A percentile compares a stretch with the other conserved stretches of the same genome.
These are phyloP conservation scores for Emericellopsis terricola DNA, from an alignment of 495 filamentous ascomycete species.

Conservation along the genomic window DNA sequence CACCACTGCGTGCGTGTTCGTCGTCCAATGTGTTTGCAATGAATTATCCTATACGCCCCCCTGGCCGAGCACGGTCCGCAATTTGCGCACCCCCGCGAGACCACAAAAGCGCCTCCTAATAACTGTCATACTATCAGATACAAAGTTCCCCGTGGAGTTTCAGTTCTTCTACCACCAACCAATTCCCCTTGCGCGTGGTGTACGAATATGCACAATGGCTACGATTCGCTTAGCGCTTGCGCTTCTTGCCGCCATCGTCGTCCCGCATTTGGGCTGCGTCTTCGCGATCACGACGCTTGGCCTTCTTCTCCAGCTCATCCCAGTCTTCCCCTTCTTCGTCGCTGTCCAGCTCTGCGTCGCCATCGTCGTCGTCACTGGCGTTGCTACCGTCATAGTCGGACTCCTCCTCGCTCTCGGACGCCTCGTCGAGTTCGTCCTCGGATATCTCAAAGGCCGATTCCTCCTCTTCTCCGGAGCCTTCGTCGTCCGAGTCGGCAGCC, in stretches of 20 bases:
- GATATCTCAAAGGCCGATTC: slow-evolving; percentile 82
- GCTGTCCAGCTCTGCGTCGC: slow-evolving; percentile 50
- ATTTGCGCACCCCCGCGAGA: no score
- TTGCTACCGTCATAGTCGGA: slow-evolving; percentile 76
- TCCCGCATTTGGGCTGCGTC: slow-evolving; percentile 49
- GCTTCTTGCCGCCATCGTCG: slow-evolving; percentile 33
- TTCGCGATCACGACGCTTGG: slow-evolving; percentile 73
- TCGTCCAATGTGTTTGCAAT: no score
- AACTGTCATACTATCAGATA: no score
- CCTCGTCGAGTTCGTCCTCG: slow-evolving; percentile 64
- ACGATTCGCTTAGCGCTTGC: slow-evolving; percentile 21
- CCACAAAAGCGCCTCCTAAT: no score
- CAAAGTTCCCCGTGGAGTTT: no score
- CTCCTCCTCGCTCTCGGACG: slow-evolving; percentile 70
- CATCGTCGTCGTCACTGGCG: slow-evolving; percentile 47
- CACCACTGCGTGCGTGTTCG: no score
- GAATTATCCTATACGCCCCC: no score
- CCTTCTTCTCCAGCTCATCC: slow-evolving; percentile 85
- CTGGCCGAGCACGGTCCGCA: no score
- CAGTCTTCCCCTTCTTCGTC: slow-evolving; percentile 80
- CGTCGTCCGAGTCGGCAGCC: slow-evolving; percentile 69
- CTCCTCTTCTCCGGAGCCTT: slow-evolving; percentile 55
- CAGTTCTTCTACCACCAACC: no score
- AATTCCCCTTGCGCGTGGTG: no score
- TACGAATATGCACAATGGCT: no score